phyloP scores from a whole-genome alignment of 352 stramenopile genomes.

The Nothophytophthora sp. region DNA sequence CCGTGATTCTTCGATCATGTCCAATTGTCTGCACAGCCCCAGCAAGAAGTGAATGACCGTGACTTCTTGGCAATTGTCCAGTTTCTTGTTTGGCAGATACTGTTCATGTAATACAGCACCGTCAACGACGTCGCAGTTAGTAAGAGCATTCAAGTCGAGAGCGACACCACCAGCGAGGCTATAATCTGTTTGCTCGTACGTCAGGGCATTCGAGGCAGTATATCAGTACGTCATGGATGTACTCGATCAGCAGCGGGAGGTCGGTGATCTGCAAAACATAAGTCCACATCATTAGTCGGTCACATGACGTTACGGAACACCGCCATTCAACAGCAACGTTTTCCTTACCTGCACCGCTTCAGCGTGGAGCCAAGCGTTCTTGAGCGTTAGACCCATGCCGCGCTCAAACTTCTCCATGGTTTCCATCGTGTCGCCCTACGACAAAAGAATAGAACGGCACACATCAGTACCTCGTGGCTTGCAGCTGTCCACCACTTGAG shows the following conservation, averaged over 20 bases:
- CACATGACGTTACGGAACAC: neutral
- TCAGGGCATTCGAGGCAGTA: slow-evolving; percentile 73
- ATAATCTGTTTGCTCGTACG: slow-evolving; percentile 45
- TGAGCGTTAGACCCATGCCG: slow-evolving; percentile 85
- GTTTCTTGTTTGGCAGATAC: slow-evolving; percentile 73
- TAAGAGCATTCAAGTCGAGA: too few species aligned
- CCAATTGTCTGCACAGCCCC: slow-evolving; percentile 80
- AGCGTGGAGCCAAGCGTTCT: slow-evolving; percentile 90
- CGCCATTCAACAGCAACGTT: too few species aligned
- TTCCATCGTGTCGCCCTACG: slow-evolving; percentile 63
- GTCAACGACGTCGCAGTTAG: too few species aligned
- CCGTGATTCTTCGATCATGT: slow-evolving; percentile 84
- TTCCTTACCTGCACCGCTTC: slow-evolving; percentile 78
- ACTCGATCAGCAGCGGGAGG: slow-evolving; percentile 87
- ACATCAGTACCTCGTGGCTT: neutral
- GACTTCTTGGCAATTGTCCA: slow-evolving; percentile 84
- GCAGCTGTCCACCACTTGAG: too few species aligned
- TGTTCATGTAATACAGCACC: slow-evolving; percentile 3
- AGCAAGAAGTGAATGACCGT: slow-evolving; percentile 88
- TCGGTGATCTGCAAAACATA: slow-evolving; percentile 72
- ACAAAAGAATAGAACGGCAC: neutral
- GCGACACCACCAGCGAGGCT: too few species aligned
- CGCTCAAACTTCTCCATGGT: slow-evolving; percentile 87
- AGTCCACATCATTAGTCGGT: neutral
- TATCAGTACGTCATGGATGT: slow-evolving; percentile 84